Conservation (phyloP, 768 basidiomycete genomes). For the Xerocomus spinulosus region DNA sequence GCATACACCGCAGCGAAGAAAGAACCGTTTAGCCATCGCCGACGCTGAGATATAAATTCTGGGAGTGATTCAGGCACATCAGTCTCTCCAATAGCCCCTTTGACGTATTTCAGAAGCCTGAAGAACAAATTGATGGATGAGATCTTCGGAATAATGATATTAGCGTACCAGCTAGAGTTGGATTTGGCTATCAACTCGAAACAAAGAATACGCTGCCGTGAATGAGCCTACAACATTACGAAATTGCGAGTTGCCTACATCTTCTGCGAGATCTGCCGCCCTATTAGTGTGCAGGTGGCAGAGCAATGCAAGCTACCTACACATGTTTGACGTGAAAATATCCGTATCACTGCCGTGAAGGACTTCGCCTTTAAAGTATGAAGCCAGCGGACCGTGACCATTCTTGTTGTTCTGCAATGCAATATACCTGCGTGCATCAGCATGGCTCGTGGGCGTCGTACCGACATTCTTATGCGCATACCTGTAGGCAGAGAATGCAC, state of each 20-base stretch:
- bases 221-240: slow-evolving; percentile 1
- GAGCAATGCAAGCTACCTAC: slow-evolving; percentile 38
- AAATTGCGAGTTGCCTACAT: slow-evolving; percentile 44
- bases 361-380: slow-evolving; percentile 96
- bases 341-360: slow-evolving; percentile 80
- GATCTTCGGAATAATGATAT: neutral
- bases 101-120: slow-evolving; percentile 96
- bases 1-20: slow-evolving; percentile 96
- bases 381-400: slow-evolving; percentile 84
- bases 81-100: slow-evolving; percentile 87
- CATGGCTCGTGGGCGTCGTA: neutral
- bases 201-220: slow-evolving; percentile 68
- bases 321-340: slow-evolving; percentile 97
- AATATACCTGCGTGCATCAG: slow-evolving; percentile 52
- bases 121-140: slow-evolving; percentile 14
- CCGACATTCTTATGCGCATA: slow-evolving; percentile 15
- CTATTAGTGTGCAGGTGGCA: slow-evolving; percentile 5
- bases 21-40: slow-evolving; percentile 88
- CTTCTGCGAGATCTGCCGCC: slow-evolving; percentile 78
- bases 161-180: slow-evolving; percentile 67
- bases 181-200: slow-evolving; percentile 76
- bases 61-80: slow-evolving; percentile 91
- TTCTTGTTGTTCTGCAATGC: slow-evolving; percentile 80
- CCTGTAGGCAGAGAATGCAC: slow-evolving; percentile 90
- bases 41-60: slow-evolving; percentile 90